These are phyloP conservation scores for Luffa aegyptiaca DNA, from an alignment of 306 rosid species.

Conservation along the genomic window DNA sequence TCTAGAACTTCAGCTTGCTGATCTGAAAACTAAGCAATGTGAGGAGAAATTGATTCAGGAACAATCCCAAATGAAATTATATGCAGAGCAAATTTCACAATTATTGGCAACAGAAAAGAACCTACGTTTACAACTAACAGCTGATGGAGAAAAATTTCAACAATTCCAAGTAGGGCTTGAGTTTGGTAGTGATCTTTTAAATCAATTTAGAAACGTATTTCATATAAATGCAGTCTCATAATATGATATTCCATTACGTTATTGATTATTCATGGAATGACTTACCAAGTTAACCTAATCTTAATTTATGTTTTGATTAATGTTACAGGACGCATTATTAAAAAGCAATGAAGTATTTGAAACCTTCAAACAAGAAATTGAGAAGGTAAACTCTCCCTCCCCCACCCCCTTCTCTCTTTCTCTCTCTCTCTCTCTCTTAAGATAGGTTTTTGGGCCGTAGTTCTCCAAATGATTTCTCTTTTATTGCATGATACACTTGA, in stretches of 20 bases:
- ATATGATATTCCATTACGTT: not conserved
- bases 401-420: not conserved
- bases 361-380: conserved; percentile 84
- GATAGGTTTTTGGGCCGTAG: conserved; percentile 7
- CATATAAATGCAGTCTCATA: not conserved
- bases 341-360: conserved; percentile 91
- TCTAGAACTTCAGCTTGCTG: conserved; percentile 87
- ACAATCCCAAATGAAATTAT: conserved; percentile 75
- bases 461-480: conserved; percentile 11
- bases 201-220: not conserved
- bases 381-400: conserved; percentile 43
- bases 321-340: conserved; percentile 68
- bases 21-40: conserved; percentile 70
- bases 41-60: conserved; percentile 80
- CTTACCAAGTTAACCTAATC: not conserved
- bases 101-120: conserved; percentile 72
- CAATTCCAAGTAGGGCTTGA: conserved; percentile 64
- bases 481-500: not conserved
- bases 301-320: conserved; percentile 6
- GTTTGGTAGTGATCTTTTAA: not conserved
- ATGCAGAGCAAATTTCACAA: conserved; percentile 89
- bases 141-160: conserved; percentile 94
- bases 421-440: conserved; percentile 13
- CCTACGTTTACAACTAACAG: conserved; percentile 67
- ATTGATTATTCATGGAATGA: not conserved